These are phyloP conservation scores for Tetraselmis striata DNA, from an alignment of 139 green algal species.

Conservation along the genomic window DNA sequence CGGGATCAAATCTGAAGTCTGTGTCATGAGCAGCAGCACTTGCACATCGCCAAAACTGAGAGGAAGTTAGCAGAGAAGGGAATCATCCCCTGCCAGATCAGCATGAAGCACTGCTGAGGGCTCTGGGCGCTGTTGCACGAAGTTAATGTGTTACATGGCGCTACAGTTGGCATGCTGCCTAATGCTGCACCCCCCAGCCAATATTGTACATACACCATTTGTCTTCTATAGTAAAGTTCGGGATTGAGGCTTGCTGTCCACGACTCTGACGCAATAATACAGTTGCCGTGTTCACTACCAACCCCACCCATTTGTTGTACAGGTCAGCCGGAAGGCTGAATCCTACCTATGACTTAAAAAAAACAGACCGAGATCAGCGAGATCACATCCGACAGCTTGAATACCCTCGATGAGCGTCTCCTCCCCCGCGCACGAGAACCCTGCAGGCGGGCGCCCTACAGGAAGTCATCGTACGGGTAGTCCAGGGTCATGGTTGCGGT, in stretches of 20 bases:
- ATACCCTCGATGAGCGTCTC: no score
- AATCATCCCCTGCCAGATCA: no score
- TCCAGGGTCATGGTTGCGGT: neutral
- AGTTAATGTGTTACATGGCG: neutral
- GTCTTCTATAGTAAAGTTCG: no score
- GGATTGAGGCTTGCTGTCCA: neutral
- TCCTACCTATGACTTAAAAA: neutral
- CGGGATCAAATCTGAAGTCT: no score
- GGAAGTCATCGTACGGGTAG: neutral
- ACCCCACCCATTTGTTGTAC: neutral
- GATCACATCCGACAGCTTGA: no score
- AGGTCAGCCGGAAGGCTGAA: neutral
- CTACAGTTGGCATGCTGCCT: no score
- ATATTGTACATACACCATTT: slow-evolving; percentile 1
- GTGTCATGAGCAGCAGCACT: no score
- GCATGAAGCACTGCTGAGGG: neutral
- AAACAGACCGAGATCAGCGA: no score
- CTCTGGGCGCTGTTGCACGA: neutral
- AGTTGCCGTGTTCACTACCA: neutral
- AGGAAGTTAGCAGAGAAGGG: no score
- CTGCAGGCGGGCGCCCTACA: no score
- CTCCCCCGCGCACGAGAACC: no score
- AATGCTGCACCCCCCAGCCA: neutral
- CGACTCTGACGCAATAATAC: neutral
- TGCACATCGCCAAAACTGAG: no score